Evolutionary conservation across 768 basidiomycete genomes (phyloP).

Genomic region (Lentinula edodes): DNA sequence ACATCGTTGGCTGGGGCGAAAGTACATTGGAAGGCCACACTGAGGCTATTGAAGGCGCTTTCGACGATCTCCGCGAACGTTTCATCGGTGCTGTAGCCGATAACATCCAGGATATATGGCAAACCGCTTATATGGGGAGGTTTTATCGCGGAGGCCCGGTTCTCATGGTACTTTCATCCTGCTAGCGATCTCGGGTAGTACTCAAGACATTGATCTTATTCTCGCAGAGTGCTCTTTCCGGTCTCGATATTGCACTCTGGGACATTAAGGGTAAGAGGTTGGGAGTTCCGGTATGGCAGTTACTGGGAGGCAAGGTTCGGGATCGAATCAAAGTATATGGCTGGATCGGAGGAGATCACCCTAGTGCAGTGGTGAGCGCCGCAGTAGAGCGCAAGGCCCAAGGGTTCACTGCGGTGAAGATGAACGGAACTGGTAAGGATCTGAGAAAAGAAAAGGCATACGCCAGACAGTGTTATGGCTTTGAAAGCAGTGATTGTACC

Average conservation of each 20-base stretch:
- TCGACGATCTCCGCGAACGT: slow-evolving; percentile 50
- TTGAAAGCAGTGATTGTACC: background rate
- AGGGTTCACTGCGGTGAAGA: slow-evolving; percentile 68
- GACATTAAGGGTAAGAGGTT: slow-evolving; percentile 78
- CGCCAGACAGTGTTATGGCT: background rate
- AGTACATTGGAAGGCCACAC: slow-evolving; percentile 70
- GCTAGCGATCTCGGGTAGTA: background rate
- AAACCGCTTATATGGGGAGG: slow-evolving; percentile 56
- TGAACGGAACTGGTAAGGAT: slow-evolving; percentile 55
- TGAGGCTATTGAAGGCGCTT: slow-evolving; percentile 68
- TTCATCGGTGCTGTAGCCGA: slow-evolving; percentile 59
- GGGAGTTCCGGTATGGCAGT: slow-evolving; percentile 58
- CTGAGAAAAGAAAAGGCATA: too few species aligned
- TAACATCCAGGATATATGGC: slow-evolving; percentile 71
- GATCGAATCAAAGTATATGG: slow-evolving; percentile 54
- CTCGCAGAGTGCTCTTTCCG: slow-evolving; percentile 44
- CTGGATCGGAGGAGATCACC: slow-evolving; percentile 55
- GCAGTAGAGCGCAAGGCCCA: slow-evolving; percentile 51
- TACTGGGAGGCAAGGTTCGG: slow-evolving; percentile 66
- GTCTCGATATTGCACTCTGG: slow-evolving; percentile 68
- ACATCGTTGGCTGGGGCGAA: slow-evolving; percentile 71
- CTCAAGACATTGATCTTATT: background rate
- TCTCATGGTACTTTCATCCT: slow-evolving; percentile 43
- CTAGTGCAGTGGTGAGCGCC: slow-evolving; percentile 44
- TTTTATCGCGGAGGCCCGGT: slow-evolving; percentile 74